A percentile compares a stretch with the other conserved stretches of the same genome.
Evolutionary conservation across 495 filamentous ascomycete species (phyloP).

Genomic region (Polyplosphaeria fusca): DNA sequence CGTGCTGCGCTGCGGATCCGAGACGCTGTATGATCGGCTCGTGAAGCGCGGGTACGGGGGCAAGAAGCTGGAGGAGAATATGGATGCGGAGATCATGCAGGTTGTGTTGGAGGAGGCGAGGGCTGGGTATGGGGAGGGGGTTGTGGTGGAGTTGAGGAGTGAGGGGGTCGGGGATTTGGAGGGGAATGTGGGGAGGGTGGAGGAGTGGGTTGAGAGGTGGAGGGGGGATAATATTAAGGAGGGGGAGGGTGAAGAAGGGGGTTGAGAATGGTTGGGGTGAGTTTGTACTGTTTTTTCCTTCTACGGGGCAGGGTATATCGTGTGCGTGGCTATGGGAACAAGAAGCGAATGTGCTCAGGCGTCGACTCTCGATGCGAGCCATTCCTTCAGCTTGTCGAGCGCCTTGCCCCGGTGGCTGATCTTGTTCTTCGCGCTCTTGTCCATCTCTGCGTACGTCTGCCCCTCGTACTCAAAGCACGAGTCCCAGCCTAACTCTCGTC

Average conservation of each 20-base stretch:
- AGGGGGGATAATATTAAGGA: conserved; percentile 55
- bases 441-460: conserved; percentile 97
- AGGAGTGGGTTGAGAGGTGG: conserved; percentile 79
- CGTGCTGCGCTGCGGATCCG: conserved; percentile 77
- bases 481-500: conserved; percentile 68
- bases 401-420: conserved; percentile 89
- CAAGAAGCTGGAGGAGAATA: conserved; percentile 87
- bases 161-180: conserved; percentile 80
- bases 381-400: conserved; percentile 76
- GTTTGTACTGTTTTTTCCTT: background rate
- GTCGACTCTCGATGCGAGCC: conserved; percentile 55
- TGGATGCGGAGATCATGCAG: conserved; percentile 97
- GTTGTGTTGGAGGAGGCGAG: conserved; percentile 86
- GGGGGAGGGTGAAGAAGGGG: conserved; percentile 1
- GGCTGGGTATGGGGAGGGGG: conserved; percentile 81
- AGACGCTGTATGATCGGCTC: conserved; percentile 80
- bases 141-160: conserved; percentile 86
- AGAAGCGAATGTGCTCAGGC: conserved; percentile 22
- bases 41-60: conserved; percentile 73
- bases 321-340: background rate
- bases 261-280: background rate
- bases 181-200: conserved; percentile 77
- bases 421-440: conserved; percentile 83
- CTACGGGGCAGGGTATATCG: conserved; percentile 6
- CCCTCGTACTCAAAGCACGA: conserved; percentile 94